Evolutionary conservation across 495 filamentous ascomycete genomes (phyloP).

Genomic region (Chlorociboria aeruginascens): DNA sequence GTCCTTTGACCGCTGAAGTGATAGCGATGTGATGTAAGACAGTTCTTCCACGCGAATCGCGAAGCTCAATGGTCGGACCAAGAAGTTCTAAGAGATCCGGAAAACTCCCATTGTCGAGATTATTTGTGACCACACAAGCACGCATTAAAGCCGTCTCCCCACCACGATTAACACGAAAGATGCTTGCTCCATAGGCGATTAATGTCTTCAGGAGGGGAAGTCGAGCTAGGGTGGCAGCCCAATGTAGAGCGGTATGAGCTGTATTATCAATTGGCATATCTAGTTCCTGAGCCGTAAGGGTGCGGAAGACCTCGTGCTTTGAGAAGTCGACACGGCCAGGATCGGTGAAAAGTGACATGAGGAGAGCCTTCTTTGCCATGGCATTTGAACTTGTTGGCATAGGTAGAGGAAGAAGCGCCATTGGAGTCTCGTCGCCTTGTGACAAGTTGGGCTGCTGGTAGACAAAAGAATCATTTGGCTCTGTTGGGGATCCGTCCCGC

Average conservation of each 20-base stretch:
- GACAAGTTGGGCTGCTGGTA: conserved; percentile 44
- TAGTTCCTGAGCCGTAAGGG: conserved; percentile 69
- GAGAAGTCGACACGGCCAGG: conserved; percentile 47
- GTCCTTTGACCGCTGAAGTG: conserved; percentile 83
- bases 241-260: conserved; percentile 82
- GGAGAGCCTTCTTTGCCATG: conserved; percentile 61
- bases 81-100: conserved; percentile 80
- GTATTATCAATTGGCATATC: conserved; percentile 82
- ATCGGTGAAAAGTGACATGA: conserved; percentile 84
- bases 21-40: conserved; percentile 94
- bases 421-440: conserved; percentile 36
- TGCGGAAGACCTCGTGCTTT: conserved; percentile 50
- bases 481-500: conserved; percentile 62
- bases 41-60: conserved; percentile 79
- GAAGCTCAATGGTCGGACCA: conserved; percentile 79
- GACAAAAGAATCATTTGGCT: conserved; percentile 76
- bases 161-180: conserved; percentile 71
- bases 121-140: conserved; percentile 79
- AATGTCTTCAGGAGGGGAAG: conserved; percentile 68
- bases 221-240: conserved; percentile 92
- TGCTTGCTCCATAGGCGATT: conserved; percentile 71
- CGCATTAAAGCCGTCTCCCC: conserved; percentile 90
- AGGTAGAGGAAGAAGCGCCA: conserved; percentile 41
- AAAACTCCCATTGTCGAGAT: conserved; percentile 66
- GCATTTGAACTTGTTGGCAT: conserved; percentile 55